phyloP scores from a whole-genome alignment of 1,284 basidiomycete genomes.

The Cutaneotrichosporon arboriforme region DNA sequence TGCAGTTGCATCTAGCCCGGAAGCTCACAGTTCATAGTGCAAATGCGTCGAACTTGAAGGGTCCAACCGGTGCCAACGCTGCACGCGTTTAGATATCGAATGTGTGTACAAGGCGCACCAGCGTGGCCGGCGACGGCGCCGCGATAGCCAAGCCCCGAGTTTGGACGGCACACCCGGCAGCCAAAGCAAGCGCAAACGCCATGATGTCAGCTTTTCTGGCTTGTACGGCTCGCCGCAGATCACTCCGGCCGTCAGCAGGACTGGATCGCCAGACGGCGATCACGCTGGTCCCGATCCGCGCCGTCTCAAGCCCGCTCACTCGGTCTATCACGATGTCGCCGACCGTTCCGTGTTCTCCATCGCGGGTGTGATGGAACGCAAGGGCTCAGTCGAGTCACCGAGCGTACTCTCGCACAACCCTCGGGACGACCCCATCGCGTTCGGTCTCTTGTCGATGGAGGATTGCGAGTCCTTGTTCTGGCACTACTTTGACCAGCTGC shows the following conservation, averaged over 20 bases:
- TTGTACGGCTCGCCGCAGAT: too few species aligned
- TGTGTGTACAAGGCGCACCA: conserved; percentile 21
- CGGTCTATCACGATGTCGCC: conserved; percentile 21
- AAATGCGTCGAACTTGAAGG: conserved; percentile 17
- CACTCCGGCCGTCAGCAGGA: too few species aligned
- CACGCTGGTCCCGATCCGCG: too few species aligned
- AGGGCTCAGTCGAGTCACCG: background rate
- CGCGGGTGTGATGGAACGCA: conserved; percentile 20
- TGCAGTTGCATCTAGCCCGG: too few species aligned
- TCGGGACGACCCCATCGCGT: conserved; percentile 15
- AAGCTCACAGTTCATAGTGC: conserved; percentile 11
- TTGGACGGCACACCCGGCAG: too few species aligned
- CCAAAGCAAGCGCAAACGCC: too few species aligned
- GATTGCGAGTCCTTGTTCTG: conserved; percentile 22
- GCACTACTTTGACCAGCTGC: conserved; percentile 24
- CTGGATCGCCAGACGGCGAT: too few species aligned
- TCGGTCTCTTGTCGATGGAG: conserved; percentile 16
- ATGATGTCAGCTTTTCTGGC: too few species aligned
- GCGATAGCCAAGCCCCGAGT: background rate
- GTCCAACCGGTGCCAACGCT: conserved; percentile 16
- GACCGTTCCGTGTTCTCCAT: conserved; percentile 19
- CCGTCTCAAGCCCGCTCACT: conserved; percentile 13
- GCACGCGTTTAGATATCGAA: conserved; percentile 14
- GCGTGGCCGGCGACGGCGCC: conserved; percentile 13
- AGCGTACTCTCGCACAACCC: too few species aligned